Percentiles rank a stretch among this genome's conserved stretches.
Conservation (phyloP, 768 basidiomycete genomes). For the Tulasnella sp. region DNA sequence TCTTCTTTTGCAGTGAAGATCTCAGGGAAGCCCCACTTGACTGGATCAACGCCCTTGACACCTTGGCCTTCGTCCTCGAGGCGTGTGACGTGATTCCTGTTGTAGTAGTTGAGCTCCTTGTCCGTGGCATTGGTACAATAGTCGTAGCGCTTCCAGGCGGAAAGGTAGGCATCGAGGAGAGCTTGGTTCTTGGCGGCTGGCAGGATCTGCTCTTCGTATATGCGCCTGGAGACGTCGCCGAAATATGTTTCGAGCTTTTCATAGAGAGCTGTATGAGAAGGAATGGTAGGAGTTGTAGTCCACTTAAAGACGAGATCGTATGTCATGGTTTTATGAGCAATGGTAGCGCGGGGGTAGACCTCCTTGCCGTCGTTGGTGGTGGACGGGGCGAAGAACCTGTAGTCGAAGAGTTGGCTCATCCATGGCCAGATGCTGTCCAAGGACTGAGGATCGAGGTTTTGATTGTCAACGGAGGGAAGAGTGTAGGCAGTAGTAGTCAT, state of each 20-base stretch:
- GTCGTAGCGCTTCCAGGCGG: conserved; percentile 20
- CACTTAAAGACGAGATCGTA: conserved; percentile 13
- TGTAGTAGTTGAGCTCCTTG: conserved; percentile 6
- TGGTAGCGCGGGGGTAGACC: background rate
- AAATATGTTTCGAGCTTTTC: background rate
- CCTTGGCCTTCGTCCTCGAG: conserved; percentile 19
- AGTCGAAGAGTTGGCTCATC: conserved; percentile 11
- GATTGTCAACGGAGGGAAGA: conserved; percentile 1
- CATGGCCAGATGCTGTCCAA: background rate
- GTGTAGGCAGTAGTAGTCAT: conserved; percentile 2
- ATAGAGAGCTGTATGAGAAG: background rate
- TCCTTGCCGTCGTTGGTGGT: background rate
- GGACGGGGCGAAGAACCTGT: conserved; percentile 13
- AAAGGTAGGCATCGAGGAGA: conserved; percentile 5
- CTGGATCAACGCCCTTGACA: background rate
- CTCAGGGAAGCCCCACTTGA: conserved; percentile 18
- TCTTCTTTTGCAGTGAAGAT: background rate
- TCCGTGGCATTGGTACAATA: background rate
- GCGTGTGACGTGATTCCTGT: conserved; percentile 12
- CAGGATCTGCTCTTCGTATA: background rate
- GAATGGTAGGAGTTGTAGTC: background rate
- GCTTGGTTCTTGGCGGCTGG: background rate
- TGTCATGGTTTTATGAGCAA: background rate
- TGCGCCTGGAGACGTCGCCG: background rate
- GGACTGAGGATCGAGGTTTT: background rate